Evolutionary conservation across 768 basidiomycete species (phyloP).

Genomic region (Tylopilus subfusipes): DNA sequence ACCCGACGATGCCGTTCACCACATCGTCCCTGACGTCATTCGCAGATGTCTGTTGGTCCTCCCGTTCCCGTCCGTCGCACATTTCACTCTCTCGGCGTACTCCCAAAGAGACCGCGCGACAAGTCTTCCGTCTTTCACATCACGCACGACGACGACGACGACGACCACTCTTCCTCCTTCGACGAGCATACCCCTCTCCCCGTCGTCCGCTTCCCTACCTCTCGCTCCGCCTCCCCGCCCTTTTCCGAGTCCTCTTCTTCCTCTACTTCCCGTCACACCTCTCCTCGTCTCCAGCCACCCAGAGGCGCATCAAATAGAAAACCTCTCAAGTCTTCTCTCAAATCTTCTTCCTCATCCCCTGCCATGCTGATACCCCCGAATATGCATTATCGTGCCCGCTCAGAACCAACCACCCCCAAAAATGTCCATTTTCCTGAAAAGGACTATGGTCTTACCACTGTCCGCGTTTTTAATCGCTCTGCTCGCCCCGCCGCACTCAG

Average conservation of each 20-base stretch:
- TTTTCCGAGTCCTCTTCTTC: neutral
- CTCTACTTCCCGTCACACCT: neutral
- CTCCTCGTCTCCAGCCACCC: constrained; percentile 15
- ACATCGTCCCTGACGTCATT: constrained; percentile 6
- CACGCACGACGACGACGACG: constrained; percentile 24
- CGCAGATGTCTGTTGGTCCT: neutral
- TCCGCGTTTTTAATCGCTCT: constrained; percentile 59
- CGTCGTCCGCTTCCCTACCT: constrained; percentile 45
- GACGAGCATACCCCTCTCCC: constrained; percentile 15
- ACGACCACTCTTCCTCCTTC: constrained; percentile 13
- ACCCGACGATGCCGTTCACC: neutral
- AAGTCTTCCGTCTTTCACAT: constrained; percentile 21
- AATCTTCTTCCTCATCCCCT: constrained; percentile 37
- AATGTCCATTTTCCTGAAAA: constrained; percentile 85
- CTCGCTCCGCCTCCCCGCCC: constrained; percentile 22
- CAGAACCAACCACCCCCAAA: constrained; percentile 71
- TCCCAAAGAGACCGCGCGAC: constrained; percentile 39
- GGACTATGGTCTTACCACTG: constrained; percentile 55
- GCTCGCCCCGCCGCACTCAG: constrained; percentile 65
- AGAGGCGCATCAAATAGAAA: constrained; percentile 65
- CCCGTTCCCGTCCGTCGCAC: constrained; percentile 20
- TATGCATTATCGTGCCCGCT: constrained; percentile 38
- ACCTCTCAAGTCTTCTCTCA: constrained; percentile 84
- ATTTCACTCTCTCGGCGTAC: constrained; percentile 43
- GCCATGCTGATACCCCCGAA: constrained; percentile 7